These are phyloP conservation scores for Nosema muscidifuracis DNA, from an alignment of 371 early-diverging fungal genomes.

Conservation along the genomic window DNA sequence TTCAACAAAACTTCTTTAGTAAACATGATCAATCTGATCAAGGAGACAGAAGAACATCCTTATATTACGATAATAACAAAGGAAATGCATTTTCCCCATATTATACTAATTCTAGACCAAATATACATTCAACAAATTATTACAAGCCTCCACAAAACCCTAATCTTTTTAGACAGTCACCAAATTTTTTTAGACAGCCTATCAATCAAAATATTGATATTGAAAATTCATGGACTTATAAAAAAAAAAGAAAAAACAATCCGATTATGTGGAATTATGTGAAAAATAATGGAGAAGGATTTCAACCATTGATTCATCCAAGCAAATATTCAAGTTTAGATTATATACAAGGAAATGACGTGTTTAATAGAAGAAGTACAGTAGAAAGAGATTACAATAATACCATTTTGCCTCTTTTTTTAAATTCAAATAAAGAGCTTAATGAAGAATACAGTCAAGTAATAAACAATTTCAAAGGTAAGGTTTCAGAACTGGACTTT, in stretches of 20 bases:
- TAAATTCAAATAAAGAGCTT: conserved; percentile 49
- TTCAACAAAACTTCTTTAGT: too few species aligned
- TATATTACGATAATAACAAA: too few species aligned
- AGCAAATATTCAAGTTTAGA: conserved; percentile 41
- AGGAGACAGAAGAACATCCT: too few species aligned
- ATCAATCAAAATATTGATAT: too few species aligned
- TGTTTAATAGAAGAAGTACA: conserved; percentile 49
- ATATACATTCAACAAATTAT: not conserved
- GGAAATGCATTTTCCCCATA: too few species aligned
- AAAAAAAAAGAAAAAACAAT: conserved; percentile 57
- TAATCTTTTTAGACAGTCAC: not conserved
- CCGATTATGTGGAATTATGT: conserved; percentile 54
- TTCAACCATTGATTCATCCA: conserved; percentile 42
- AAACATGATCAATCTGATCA: too few species aligned
- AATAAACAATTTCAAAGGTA: conserved; percentile 41
- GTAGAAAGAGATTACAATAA: conserved; percentile 54
- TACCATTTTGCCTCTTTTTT: conserved; percentile 54
- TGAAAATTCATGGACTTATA: conserved; percentile 53
- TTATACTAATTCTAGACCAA: conserved; percentile 1
- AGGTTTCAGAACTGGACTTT: conserved; percentile 44
- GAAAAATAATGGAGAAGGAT: conserved; percentile 12
- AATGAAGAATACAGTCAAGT: conserved; percentile 48
- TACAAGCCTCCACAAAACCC: not conserved
- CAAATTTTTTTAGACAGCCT: too few species aligned
- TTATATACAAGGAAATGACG: conserved; percentile 28